Base-by-base conservation (phyloP, 140 eudicot genomes). In the Bidens hawaiensis region DNA sequence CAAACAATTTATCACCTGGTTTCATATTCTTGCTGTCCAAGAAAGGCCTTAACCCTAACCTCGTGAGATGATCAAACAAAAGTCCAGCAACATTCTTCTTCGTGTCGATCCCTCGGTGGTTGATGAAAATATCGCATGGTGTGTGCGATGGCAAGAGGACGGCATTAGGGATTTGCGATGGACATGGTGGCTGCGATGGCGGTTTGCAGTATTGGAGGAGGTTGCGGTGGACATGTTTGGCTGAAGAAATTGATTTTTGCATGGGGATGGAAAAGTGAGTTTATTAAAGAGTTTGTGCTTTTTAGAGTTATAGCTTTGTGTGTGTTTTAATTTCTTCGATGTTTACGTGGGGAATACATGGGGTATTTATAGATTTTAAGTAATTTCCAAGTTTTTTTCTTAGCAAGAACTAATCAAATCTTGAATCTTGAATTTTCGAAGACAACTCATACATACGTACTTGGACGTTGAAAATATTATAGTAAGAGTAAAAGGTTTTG, bases 81-180 rank as follows among this genome's bases (percentile, higher is more conserved):
- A 90, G 78, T 2, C 94, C 94, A 0, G 97, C 79, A 0, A 90
- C 77, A 43, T 76, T 77, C 14, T 78, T 71, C 66, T 87, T 90
- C 9, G 97, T 90, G 69, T 90, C 96, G 8, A 84, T 72, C 10
- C 96, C 94, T 0, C 94, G 82, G 74, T 90, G 97, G 83, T 85
- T 90, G 38, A 90, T 86, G 71, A 87, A 90, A 6, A 90, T 78
- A 23, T 87, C 94, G 58, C 87, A 88, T 0, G 90, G 77, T 18
- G 67, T 69, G 11, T 72, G 73, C 13, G 24, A 58, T 12, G 24
- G 57, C 6, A 38, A 13, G 4, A 43, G 23, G 22, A 24, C 6
- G 30, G 63, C 64, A 28, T 52, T 10, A n/a, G n/a, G n/a, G n/a
- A n/a, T n/a, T n/a, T n/a, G n/a, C n/a, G n/a, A n/a, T n/a, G n/a